phyloP scores from a whole-genome alignment of 2,329 filamentous ascomycete genomes.

The Xylariales sp. region DNA sequence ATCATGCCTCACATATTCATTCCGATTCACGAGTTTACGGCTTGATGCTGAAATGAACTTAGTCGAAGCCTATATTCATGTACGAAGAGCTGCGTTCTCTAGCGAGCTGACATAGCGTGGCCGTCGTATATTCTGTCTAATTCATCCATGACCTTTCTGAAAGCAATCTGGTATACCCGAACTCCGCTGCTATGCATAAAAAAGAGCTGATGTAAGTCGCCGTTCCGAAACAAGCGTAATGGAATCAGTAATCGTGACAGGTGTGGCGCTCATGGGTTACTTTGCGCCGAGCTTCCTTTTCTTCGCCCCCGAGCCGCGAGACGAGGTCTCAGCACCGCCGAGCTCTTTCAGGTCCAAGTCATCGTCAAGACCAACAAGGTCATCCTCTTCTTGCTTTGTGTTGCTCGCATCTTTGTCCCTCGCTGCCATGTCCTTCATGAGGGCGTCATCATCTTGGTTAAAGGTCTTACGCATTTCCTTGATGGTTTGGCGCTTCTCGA shows the following conservation, averaged over 20 bases:
- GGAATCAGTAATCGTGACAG: conserved; percentile 7
- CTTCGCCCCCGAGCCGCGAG: conserved; percentile 42
- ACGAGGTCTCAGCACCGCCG: conserved; percentile 38
- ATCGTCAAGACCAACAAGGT: conserved; percentile 52
- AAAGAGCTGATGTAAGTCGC: conserved; percentile 36
- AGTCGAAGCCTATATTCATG: conserved; percentile 7
- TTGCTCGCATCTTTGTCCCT: conserved; percentile 29
- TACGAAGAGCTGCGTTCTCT: conserved; percentile 9
- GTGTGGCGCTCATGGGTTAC: conserved; percentile 14
- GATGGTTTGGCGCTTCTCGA: conserved; percentile 88
- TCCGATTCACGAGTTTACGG: not conserved
- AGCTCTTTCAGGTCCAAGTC: conserved; percentile 46
- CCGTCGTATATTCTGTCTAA: not conserved
- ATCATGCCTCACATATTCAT: conserved; percentile 7
- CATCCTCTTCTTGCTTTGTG: conserved; percentile 48
- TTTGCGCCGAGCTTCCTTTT: conserved; percentile 45
- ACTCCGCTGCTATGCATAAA: conserved; percentile 48
- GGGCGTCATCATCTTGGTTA: conserved; percentile 72
- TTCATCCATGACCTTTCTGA: conserved; percentile 22
- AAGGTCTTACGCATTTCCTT: conserved; percentile 84
- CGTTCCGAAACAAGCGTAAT: not conserved
- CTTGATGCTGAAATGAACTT: not conserved
- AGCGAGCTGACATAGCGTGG: not conserved
- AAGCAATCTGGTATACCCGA: conserved; percentile 44
- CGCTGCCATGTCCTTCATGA: conserved; percentile 47